A percentile compares a stretch with the other conserved stretches of the same genome.
phyloP scores from a whole-genome alignment of 2,329 filamentous ascomycete genomes.

The Phyllosticta citrichinensis region DNA sequence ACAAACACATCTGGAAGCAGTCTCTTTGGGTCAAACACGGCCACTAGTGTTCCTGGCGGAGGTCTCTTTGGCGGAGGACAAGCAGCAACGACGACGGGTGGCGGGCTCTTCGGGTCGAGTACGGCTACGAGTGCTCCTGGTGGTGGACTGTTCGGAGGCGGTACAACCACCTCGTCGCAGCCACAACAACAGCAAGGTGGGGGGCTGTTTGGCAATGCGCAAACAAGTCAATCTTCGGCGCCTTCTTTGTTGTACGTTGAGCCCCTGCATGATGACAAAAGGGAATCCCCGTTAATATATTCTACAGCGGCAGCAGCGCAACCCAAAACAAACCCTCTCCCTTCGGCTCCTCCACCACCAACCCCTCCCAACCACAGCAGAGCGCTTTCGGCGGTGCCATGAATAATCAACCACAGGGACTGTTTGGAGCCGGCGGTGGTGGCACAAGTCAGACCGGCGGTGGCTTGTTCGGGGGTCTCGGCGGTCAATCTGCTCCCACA shows the following conservation, averaged over 20 bases:
- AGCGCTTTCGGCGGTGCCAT: slow-evolving; percentile 23
- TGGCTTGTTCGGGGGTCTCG: slow-evolving; percentile 38
- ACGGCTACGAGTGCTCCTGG: slow-evolving; percentile 1
- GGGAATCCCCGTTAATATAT: slow-evolving; percentile 19
- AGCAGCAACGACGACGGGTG: slow-evolving; percentile 14
- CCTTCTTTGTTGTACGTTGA: slow-evolving; percentile 29
- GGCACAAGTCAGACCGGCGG: background rate
- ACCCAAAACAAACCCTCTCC: slow-evolving; percentile 24
- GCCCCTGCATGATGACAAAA: slow-evolving; percentile 23
- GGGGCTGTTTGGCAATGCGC: slow-evolving; percentile 23
- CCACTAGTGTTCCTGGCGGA: slow-evolving; percentile 14
- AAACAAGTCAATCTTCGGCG: slow-evolving; percentile 17
- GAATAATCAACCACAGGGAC: slow-evolving; percentile 16
- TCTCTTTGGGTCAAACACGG: slow-evolving; percentile 25
- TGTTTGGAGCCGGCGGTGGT: background rate
- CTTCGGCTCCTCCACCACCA: slow-evolving; percentile 17
- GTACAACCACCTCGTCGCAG: slow-evolving; percentile 13
- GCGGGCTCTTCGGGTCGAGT: background rate
- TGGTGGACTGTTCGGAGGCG: slow-evolving; percentile 16
- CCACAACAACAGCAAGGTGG: slow-evolving; percentile 18
- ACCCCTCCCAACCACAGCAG: slow-evolving; percentile 19
- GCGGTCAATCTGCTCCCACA: slow-evolving; percentile 15
- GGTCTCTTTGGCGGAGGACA: slow-evolving; percentile 27
- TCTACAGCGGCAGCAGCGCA: slow-evolving; percentile 23
- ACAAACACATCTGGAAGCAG: slow-evolving; percentile 13